A percentile compares a stretch with the other conserved stretches of the same genome.
These are phyloP conservation scores for Bipolaris victoriae DNA, from an alignment of 2,329 filamentous ascomycete genomes.

Conservation along the genomic window DNA sequence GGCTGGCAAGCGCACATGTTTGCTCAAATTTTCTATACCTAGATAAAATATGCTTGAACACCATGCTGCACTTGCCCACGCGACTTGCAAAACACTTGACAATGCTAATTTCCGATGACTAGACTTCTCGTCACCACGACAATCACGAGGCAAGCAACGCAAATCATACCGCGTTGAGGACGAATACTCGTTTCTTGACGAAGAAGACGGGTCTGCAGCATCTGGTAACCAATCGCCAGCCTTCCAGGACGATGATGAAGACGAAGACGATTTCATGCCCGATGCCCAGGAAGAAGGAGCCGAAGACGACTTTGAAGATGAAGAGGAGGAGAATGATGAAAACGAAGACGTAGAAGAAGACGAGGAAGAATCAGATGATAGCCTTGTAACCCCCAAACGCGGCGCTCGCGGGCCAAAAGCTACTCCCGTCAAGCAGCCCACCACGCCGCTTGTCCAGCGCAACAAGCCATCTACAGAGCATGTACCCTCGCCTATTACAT, in stretches of 20 bases:
- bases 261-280: constrained; percentile 36
- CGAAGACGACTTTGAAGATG: constrained; percentile 33
- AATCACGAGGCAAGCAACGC: constrained; percentile 28
- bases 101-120: constrained; percentile 4
- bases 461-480: constrained; percentile 10
- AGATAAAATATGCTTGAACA: not conserved
- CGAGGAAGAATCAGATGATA: constrained; percentile 26
- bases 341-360: constrained; percentile 32
- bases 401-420: constrained; percentile 17
- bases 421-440: constrained; percentile 8
- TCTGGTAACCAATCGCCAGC: constrained; percentile 18
- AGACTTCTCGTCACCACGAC: constrained; percentile 26
- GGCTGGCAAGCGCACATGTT: not conserved
- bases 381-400: constrained; percentile 9
- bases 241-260: constrained; percentile 24
- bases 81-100: constrained; percentile 2
- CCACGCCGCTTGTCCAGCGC: constrained; percentile 7
- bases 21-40: not conserved
- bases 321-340: constrained; percentile 45
- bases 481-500: constrained; percentile 16
- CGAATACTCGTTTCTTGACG: constrained; percentile 32
- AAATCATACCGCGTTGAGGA: constrained; percentile 31
- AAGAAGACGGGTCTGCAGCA: constrained; percentile 20
- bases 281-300: constrained; percentile 33
- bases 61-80: constrained; percentile 5